A percentile compares a stretch with the other conserved stretches of the same genome.
phyloP scores from a whole-genome alignment of 2,329 filamentous ascomycete genomes.

The Domatiomyces globalis region DNA sequence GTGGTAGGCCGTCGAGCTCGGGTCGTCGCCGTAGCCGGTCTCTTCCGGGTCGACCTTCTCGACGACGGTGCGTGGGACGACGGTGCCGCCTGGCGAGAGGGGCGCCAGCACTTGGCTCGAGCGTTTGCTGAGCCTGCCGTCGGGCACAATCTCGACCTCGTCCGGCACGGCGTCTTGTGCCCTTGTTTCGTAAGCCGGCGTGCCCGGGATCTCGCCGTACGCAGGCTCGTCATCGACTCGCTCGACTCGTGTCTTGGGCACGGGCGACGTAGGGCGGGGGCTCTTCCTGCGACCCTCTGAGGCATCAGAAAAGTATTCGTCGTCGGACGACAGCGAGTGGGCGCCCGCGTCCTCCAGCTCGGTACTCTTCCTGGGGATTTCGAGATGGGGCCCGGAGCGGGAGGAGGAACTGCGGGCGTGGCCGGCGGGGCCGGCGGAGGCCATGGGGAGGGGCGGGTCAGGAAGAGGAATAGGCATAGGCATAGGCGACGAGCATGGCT shows the following conservation, averaged over 20 bases:
- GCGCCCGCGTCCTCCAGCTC: constrained; percentile 44
- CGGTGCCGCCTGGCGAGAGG: constrained; percentile 37
- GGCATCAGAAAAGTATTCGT: constrained; percentile 53
- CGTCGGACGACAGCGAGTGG: constrained; percentile 31
- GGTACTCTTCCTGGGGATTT: constrained; percentile 41
- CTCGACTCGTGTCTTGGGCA: constrained; percentile 50
- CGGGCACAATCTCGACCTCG: constrained; percentile 45
- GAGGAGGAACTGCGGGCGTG: neutral
- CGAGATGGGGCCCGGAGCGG: constrained; percentile 23
- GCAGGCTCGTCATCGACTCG: constrained; percentile 44
- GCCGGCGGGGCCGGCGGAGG: neutral
- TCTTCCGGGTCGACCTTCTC: constrained; percentile 45
- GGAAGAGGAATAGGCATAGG: neutral
- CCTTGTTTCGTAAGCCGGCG: constrained; percentile 44
- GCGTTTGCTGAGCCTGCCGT: constrained; percentile 28
- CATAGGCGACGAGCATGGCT: neutral
- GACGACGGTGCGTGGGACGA: constrained; percentile 46
- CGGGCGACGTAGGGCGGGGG: constrained; percentile 34
- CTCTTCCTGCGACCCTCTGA: constrained; percentile 37
- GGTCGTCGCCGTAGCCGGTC: constrained; percentile 47
- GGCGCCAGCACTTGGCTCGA: constrained; percentile 28
- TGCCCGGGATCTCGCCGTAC: constrained; percentile 49
- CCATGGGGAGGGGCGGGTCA: neutral
- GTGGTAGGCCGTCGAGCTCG: constrained; percentile 45
- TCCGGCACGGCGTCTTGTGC: constrained; percentile 48